Evolutionary conservation across 2,329 filamentous ascomycete species (phyloP), one percentile per base, ranked within the genome.

Genomic region (Verticillium longisporum): DNA sequence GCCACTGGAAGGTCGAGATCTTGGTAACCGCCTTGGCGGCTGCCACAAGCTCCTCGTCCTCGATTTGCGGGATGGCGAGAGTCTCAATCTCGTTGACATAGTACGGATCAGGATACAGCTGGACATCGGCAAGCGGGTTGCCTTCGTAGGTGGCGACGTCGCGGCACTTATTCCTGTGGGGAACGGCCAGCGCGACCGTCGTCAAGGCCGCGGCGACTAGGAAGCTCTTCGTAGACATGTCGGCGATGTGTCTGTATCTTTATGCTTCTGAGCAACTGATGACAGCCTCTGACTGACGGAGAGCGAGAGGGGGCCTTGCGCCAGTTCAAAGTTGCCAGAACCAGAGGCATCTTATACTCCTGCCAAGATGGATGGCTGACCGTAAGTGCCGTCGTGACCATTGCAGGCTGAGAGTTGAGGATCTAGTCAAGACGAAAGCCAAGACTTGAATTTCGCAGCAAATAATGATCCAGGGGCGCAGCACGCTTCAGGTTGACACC

Each of bases 51-150:
- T 79, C 73, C 6, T 77, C 72, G 10, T 77, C 72, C 9, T 77
- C 75, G 62, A 85, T 72, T 2, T 82, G 80, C 3, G 84, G 83
- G 38, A 86, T 78, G 2, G 84, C 84, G 1, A 75, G 70, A 41
- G 69, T 76, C 41, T 77, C 72, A 36, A 77, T 70, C 62, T 77
- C 71, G 2, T 71, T 67, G 53, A 74, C 68, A 59, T 73, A 75
- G 60, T 71, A 73, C 10, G 73, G 70, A 62, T 77, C 76, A 59
- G 74, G 68, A 54, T 73, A 71, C 38, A 75, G 67, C 59, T 71
- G 74, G 41, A 70, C 69, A 13, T 67, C 68, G 41, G 66, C 56
- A 61, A 74, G 73, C n/a, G 71, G 70, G 63, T 74, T 75, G 11
- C 79, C 80, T 11, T 74, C 65, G 53, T 69, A 69, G 21, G 67